Percentiles rank a stretch among this genome's conserved stretches.
Conservation (phyloP, 768 basidiomycete genomes). For the Suillus brevipes region DNA sequence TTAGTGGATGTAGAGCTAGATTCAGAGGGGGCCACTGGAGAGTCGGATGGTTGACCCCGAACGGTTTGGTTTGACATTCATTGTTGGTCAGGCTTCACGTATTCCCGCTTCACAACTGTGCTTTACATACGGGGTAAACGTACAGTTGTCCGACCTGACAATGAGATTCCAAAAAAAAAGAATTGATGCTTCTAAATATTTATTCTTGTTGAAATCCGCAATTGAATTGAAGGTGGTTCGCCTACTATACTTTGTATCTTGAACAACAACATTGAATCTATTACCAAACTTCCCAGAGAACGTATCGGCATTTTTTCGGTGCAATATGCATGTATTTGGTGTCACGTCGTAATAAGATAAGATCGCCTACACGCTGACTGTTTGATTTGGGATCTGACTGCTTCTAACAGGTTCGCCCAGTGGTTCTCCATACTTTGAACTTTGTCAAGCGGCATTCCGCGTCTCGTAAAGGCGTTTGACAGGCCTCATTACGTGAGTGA, state of each 20-base stretch:
- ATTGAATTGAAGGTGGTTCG: background rate
- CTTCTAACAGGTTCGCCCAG: background rate
- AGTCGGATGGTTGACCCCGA: slow-evolving; percentile 25
- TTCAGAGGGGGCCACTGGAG: slow-evolving; percentile 29
- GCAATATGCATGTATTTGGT: background rate
- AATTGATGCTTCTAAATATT: background rate
- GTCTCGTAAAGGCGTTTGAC: background rate
- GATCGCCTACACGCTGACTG: background rate
- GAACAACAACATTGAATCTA: background rate
- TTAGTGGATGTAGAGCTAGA: slow-evolving; percentile 53
- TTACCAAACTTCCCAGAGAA: background rate
- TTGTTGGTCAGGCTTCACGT: background rate
- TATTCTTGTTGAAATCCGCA: background rate
- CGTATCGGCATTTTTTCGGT: background rate
- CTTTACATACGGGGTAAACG: background rate
- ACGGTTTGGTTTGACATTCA: slow-evolving; percentile 11
- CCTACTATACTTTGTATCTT: background rate
- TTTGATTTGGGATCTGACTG: background rate
- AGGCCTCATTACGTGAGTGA: background rate
- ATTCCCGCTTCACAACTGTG: background rate
- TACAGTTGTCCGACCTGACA: background rate
- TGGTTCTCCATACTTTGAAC: background rate
- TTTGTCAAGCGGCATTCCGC: background rate
- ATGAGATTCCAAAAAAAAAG: background rate
- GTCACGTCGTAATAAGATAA: background rate